Evolutionary conservation across 495 filamentous ascomycete genomes (phyloP).

Genomic region (Penicillium salamii): DNA sequence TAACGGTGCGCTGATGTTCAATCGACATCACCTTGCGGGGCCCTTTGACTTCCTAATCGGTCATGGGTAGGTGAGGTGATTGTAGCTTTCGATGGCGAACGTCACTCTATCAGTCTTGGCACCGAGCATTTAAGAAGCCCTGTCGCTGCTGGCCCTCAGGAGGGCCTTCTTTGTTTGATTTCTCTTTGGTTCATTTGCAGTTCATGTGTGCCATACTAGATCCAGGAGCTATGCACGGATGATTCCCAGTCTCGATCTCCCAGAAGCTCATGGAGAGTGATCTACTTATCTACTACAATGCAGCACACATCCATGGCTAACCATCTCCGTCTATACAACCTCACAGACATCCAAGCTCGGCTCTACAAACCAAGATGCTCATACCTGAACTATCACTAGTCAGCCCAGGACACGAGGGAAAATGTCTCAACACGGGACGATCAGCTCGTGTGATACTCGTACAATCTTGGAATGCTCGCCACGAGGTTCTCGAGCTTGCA

Average conservation of each 20-base stretch:
- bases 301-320: no score
- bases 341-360: not conserved
- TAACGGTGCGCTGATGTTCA: slow-evolving; percentile 3
- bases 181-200: not conserved
- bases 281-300: no score
- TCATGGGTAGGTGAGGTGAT: slow-evolving; percentile 36
- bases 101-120: slow-evolving; percentile 31
- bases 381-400: no score
- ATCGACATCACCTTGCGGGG: slow-evolving; percentile 12
- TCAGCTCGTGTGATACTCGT: not conserved
- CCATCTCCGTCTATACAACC: not conserved
- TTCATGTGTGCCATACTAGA: no score
- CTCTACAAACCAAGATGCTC: not conserved
- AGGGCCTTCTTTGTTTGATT: not conserved
- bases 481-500: no score
- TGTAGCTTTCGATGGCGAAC: slow-evolving; percentile 34
- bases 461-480: no score
- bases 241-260: no score
- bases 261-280: no score
- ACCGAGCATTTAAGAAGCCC: slow-evolving; percentile 19
- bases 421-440: slow-evolving; percentile 7
- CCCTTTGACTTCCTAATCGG: slow-evolving; percentile 6
- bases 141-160: slow-evolving; percentile 5
- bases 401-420: not conserved
- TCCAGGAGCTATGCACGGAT: no score